Evolutionary conservation across 352 stramenopile genomes (phyloP).

Genomic region (Phytopythium helicoides): DNA sequence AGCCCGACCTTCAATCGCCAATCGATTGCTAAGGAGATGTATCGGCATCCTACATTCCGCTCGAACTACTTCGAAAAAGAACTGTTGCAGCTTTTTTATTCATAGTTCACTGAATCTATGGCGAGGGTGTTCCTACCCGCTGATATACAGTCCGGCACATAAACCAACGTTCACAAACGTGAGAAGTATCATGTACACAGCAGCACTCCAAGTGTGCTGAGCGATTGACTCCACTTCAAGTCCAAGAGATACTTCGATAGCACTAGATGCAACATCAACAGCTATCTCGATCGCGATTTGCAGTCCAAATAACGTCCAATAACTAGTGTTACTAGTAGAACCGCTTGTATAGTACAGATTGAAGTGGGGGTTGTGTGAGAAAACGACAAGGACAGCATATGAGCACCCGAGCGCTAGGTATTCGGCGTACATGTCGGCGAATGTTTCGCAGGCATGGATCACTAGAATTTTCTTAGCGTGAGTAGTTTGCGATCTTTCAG

Average conservation of each 20-base stretch:
- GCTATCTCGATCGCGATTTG: background rate
- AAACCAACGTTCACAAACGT: background rate
- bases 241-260: background rate
- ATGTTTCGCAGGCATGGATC: conserved; percentile 33
- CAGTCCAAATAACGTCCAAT: background rate
- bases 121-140: no score
- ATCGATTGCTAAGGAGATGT: no score
- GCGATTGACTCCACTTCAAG: background rate
- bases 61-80: no score
- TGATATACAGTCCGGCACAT: conserved; percentile 2
- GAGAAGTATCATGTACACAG: background rate
- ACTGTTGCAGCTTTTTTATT: no score
- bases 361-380: background rate
- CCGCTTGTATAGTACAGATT: background rate
- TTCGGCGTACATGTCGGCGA: conserved; percentile 50
- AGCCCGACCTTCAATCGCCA: no score
- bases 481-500: background rate
- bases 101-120: no score
- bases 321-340: background rate
- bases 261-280: background rate
- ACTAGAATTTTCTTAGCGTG: conserved; percentile 11
- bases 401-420: conserved; percentile 51
- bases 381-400: conserved; percentile 1
- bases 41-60: no score
- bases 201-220: background rate